Evolutionary conservation across 2,329 filamentous ascomycete genomes (phyloP), one percentile per base, ranked within the genome.

Genomic region (Aspergillus alliaceus): DNA sequence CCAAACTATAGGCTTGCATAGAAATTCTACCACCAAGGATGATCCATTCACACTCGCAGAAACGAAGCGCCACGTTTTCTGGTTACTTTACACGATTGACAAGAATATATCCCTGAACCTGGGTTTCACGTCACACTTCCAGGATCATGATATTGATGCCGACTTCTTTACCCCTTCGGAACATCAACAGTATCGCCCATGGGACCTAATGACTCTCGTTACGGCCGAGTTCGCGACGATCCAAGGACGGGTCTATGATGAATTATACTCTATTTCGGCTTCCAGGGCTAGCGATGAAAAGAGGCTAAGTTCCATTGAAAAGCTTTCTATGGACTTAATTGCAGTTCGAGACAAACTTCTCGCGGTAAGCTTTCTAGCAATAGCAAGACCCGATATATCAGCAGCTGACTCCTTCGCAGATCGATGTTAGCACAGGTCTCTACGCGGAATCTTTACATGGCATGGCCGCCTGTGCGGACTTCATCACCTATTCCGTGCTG

Each of bases 111-210:
- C 66, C 2, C 53, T 68, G 4, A 68, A 64, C 14, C 54, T 69
- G 6, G 66, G 66, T 3, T 52, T 67, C 20, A 61, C 60, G 2
- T 66, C 66, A 1, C 65, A 66, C 35, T 64, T 69, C 20, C 66
- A 68, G n/a, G 66, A 69, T 34, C 65, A 69, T 42, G 66, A 69
- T 27, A 67, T 69, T 15, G 66, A 69, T 35, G 56, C 62, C 1
- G 62, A 62, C 3, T 49, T 62, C 0, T 66, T 67, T 37, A 54
- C 49, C 0, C 61, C 64, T 1, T 68, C 66, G 0, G 27, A 54
- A 4, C 56, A 69, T 18, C 57, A 62, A 2, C 57, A 54, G 14
- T 56, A 63, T 15, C 54, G 51, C 4, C 59, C 66, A 1, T 69
- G 66, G 66, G 66, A 69, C 40, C 40, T 66, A 24, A 66, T 67